Percentiles rank a stretch among this genome's conserved stretches.
Conservation (phyloP, 2,329 filamentous ascomycete species). For the Achaetomium macrosporum region DNA sequence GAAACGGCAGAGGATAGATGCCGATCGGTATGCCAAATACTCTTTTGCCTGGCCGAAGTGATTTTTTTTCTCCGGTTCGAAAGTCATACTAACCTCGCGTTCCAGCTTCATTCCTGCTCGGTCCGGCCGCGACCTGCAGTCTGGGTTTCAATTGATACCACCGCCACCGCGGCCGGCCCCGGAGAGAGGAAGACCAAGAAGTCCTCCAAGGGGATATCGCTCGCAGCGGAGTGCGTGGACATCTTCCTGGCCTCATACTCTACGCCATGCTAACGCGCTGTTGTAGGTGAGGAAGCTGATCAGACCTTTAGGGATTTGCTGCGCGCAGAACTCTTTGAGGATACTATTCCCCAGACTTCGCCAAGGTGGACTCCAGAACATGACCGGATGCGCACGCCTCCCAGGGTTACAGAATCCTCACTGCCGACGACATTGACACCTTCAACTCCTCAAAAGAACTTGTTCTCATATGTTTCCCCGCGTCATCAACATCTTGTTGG, state of each 20-base stretch:
- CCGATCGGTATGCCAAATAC: slow-evolving; percentile 47
- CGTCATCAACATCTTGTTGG: slow-evolving; percentile 64
- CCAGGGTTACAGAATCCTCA: slow-evolving; percentile 47
- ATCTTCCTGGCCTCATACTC: neutral
- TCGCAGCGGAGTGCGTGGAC: slow-evolving; percentile 75
- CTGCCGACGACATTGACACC: slow-evolving; percentile 55
- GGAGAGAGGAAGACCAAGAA: slow-evolving; percentile 67
- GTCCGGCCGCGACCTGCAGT: slow-evolving; percentile 85
- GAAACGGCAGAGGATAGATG: slow-evolving; percentile 56
- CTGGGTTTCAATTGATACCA: slow-evolving; percentile 84
- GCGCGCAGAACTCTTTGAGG: slow-evolving; percentile 87
- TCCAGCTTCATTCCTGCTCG: slow-evolving; percentile 89
- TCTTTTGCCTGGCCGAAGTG: neutral
- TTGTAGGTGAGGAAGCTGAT: slow-evolving; percentile 81
- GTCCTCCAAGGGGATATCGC: slow-evolving; percentile 72
- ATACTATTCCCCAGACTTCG: slow-evolving; percentile 75
- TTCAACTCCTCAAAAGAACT: slow-evolving; percentile 89
- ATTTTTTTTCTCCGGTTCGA: neutral
- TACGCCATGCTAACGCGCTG: slow-evolving; percentile 23
- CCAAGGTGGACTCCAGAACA: slow-evolving; percentile 54
- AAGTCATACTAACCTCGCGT: neutral
- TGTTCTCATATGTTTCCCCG: slow-evolving; percentile 86
- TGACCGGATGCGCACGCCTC: slow-evolving; percentile 64
- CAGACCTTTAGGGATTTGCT: slow-evolving; percentile 83
- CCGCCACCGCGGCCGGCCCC: slow-evolving; percentile 83